phyloP scores from a whole-genome alignment of 2,329 filamentous ascomycete genomes.

The Claviceps sp. region DNA sequence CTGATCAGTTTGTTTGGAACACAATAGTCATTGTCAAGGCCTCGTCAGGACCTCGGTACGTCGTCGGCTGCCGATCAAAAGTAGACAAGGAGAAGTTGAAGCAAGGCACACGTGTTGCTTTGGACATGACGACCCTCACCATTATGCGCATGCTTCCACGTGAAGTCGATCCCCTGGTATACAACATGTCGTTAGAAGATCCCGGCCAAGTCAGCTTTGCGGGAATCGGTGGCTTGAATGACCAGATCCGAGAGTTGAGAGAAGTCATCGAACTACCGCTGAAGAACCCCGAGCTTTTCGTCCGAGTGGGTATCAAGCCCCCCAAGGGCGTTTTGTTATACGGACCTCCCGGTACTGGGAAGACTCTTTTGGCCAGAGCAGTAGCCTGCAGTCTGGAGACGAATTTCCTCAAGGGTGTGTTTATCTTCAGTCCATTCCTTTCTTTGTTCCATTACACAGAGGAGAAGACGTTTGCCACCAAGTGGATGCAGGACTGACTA shows the following conservation, averaged over 20 bases:
- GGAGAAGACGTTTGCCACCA: no score
- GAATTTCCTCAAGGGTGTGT: constrained; percentile 87
- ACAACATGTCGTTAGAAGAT: constrained; percentile 99
- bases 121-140: constrained; percentile 98
- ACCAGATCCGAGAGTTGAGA: constrained; percentile 92
- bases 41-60: constrained; percentile 91
- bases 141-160: constrained; percentile 99
- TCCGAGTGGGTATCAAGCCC: constrained; percentile 95
- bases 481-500: not conserved
- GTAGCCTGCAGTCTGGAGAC: constrained; percentile 95
- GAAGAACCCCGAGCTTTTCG: constrained; percentile 96
- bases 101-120: constrained; percentile 91
- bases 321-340: constrained; percentile 96
- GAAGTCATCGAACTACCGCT: constrained; percentile 96
- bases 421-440: not conserved
- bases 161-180: constrained; percentile 95
- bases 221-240: constrained; percentile 93
- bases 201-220: constrained; percentile 96
- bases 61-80: constrained; percentile 95
- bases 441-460: not conserved
- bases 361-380: constrained; percentile 85
- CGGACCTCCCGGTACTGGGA: constrained; percentile 90
- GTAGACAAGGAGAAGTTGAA: constrained; percentile 96
- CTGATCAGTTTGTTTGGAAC: constrained; percentile 1
- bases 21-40: constrained; percentile 88